A percentile compares a stretch with the other conserved stretches of the same genome.
Conservation (phyloP, 2,329 filamentous ascomycete species). For the Westerdykella ornata region DNA sequence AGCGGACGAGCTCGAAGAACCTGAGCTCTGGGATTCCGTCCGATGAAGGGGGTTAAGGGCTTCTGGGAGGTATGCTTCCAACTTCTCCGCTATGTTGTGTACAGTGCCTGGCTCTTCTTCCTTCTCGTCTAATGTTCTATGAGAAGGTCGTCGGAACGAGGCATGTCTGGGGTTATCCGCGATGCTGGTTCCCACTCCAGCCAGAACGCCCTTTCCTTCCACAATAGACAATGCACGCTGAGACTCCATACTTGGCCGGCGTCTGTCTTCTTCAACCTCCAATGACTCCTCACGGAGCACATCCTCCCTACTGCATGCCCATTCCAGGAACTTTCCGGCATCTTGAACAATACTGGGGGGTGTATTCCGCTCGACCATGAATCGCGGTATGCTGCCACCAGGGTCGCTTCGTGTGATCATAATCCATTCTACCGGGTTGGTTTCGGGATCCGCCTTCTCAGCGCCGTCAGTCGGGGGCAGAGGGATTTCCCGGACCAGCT, state of each 20-base stretch:
- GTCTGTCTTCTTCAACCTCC: constrained; percentile 10
- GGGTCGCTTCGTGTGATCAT: constrained; percentile 90
- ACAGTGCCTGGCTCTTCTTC: constrained; percentile 8
- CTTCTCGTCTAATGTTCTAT: constrained; percentile 9
- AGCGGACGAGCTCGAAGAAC: constrained; percentile 9
- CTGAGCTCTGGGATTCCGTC: constrained; percentile 22
- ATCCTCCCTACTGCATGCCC: constrained; percentile 55
- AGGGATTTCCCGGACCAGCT: constrained; percentile 80
- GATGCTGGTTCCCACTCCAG: constrained; percentile 35
- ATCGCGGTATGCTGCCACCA: constrained; percentile 78
- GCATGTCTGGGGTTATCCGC: constrained; percentile 22
- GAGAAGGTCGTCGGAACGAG: constrained; percentile 17
- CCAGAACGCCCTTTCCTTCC: constrained; percentile 31
- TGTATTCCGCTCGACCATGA: constrained; percentile 86
- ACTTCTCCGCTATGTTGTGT: constrained; percentile 4
- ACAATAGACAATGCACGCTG: constrained; percentile 21
- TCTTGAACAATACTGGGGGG: constrained; percentile 73
- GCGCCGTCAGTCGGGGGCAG: constrained; percentile 39
- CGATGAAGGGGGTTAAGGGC: constrained; percentile 24
- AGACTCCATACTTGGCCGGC: constrained; percentile 12
- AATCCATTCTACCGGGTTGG: constrained; percentile 75
- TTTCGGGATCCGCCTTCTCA: constrained; percentile 43
- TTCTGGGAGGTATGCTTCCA: constrained; percentile 13
- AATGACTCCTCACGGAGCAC: constrained; percentile 33
- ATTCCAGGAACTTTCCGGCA: constrained; percentile 73